These are phyloP conservation scores for Mycena leptocephala DNA, from an alignment of 768 basidiomycete species.

Conservation along the genomic window DNA sequence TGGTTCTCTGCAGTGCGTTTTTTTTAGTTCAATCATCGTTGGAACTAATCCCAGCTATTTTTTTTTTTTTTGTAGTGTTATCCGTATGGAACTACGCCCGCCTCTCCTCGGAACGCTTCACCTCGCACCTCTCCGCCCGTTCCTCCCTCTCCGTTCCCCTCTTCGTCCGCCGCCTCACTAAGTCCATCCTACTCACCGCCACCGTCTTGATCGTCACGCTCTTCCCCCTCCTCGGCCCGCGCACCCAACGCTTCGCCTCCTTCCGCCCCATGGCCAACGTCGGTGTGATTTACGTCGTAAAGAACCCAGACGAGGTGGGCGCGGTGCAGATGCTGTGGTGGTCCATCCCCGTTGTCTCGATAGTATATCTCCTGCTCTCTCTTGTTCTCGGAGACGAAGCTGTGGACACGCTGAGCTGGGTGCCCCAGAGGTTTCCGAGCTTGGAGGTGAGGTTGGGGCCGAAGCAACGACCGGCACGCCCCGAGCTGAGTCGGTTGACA, in stretches of 20 bases:
- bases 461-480: background rate
- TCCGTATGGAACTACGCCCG: slow-evolving; percentile 3
- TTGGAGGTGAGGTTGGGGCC: background rate
- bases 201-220: slow-evolving; percentile 34
- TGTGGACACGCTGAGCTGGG: slow-evolving; percentile 55
- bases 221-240: slow-evolving; percentile 44
- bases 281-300: slow-evolving; percentile 52
- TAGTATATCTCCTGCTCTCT: slow-evolving; percentile 55
- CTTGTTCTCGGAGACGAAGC: slow-evolving; percentile 58
- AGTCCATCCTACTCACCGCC: slow-evolving; percentile 7
- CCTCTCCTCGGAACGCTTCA: slow-evolving; percentile 9
- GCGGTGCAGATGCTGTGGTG: slow-evolving; percentile 57
- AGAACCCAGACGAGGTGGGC: slow-evolving; percentile 40
- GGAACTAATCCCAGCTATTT: background rate
- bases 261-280: slow-evolving; percentile 49
- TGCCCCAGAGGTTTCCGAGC: slow-evolving; percentile 28
- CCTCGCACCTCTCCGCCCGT: slow-evolving; percentile 18
- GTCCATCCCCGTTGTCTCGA: slow-evolving; percentile 56
- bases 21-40: background rate
- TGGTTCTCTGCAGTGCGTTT: slow-evolving; percentile 24
- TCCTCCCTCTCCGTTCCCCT: slow-evolving; percentile 8
- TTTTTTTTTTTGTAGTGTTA: background rate
- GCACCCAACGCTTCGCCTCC: slow-evolving; percentile 47
- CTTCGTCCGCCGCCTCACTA: slow-evolving; percentile 23
- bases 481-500: slow-evolving; percentile 19